Percentiles rank a stretch among this genome's conserved stretches.
Evolutionary conservation across 495 filamentous ascomycete genomes (phyloP).

Genomic region (Neurospora intermedia): DNA sequence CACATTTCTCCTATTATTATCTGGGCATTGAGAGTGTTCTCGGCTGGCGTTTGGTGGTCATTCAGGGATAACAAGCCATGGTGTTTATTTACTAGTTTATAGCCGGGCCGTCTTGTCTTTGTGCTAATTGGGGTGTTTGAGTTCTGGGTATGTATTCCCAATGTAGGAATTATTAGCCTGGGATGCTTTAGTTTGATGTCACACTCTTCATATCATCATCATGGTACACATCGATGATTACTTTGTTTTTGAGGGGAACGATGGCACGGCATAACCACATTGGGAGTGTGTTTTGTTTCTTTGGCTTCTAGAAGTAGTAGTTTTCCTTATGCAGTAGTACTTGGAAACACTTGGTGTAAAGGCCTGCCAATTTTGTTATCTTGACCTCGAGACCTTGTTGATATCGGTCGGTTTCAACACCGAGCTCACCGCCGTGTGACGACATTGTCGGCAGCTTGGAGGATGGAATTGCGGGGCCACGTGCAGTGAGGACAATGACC

Average conservation of each 20-base stretch:
- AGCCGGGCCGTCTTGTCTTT: neutral
- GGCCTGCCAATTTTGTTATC: neutral
- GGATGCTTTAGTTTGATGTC: neutral
- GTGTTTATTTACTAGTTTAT: neutral
- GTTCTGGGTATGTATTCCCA: neutral
- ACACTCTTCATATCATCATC: neutral
- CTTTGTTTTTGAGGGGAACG: neutral
- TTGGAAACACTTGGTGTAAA: neutral
- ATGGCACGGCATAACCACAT: neutral
- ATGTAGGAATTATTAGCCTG: neutral
- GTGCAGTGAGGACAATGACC: neutral
- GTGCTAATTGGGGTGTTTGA: neutral
- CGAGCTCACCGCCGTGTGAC: neutral
- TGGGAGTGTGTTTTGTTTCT: neutral
- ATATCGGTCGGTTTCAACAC: neutral
- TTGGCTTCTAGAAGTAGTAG: neutral
- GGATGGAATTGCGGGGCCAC: neutral
- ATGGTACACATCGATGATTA: neutral
- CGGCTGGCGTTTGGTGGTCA: neutral
- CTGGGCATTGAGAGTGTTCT: neutral
- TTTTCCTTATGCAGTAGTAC: neutral
- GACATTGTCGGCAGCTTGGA: neutral
- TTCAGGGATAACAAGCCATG: neutral
- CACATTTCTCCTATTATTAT: neutral
- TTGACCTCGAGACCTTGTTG: neutral